Base-by-base conservation (phyloP, 805 yeast species). In the Starmerella riodocensis region DNA sequence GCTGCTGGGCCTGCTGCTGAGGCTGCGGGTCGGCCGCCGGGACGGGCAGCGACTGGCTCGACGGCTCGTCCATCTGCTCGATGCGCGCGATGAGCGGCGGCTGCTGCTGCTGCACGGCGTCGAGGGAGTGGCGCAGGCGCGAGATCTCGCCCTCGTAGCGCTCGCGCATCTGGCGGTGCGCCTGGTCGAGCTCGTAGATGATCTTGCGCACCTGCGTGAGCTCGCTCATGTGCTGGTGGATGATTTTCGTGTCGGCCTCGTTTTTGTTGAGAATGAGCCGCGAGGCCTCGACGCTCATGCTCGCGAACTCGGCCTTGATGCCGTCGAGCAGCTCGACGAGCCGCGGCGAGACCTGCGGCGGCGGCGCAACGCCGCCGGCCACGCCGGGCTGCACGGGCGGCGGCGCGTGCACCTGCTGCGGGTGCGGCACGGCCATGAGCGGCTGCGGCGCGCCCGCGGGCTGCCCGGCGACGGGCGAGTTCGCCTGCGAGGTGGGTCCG, bases 151-250 rank as follows among this genome's bases (percentile, higher is more conserved):
- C 94, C 60, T 88, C 96, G 62, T 88, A 91, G 34, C 86, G 85
- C 55, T 88, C 96, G 63, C 88, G 86, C 71, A 91, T 81, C 57
- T 83, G 82, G 52, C 94, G 71, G 65, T 88, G 97, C 29, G 94
- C 88, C 71, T 78, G 73, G 60, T 88, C 96, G 53, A 88, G 71
- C 58, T 91, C 97, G 56, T 78, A 85, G 22, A 88, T 94, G 9
- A 94, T 83, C 55, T 85, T 93, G 54, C 95, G 74, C 42, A 88
- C 85, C 58, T 82, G 93, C 57, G 85, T 86, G 73, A 88, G 76
- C 61, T 91, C 98, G 38, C 78, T 80, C 41, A 84, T 77, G 62
- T 88, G 96, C 63, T 86, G 96, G 56, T 73, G 78, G 57, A 84
- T 57, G 48, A 47, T 28, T 58, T 86, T 86, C 52, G 78, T 66